These are phyloP conservation scores for Grigorovia humatica DNA, from an alignment of 805 yeast genomes.

Conservation along the genomic window DNA sequence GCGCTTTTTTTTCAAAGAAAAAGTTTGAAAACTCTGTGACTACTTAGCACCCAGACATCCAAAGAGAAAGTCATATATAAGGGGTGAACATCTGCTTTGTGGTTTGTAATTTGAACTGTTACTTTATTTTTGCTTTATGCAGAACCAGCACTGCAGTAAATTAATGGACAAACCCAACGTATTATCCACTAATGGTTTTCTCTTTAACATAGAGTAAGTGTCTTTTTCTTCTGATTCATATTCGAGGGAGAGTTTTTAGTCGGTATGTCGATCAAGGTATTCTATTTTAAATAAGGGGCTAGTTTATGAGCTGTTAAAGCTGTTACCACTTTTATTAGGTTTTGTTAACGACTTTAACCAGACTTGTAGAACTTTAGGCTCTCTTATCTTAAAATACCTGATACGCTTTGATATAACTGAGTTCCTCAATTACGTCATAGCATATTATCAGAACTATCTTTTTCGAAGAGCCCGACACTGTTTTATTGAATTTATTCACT, in stretches of 20 bases:
- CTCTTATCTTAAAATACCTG: not conserved
- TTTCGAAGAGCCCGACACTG: slow-evolving; percentile 11
- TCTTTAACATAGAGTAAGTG: not conserved
- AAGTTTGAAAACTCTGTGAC: not conserved
- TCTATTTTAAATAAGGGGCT: not conserved
- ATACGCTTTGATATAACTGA: not conserved
- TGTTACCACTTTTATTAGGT: not conserved
- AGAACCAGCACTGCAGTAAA: not conserved
- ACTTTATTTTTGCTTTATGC: no score
- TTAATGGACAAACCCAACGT: not conserved
- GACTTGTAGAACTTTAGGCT: not conserved
- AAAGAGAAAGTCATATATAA: no score
- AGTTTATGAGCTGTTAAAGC: not conserved
- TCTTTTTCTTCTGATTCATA: not conserved
- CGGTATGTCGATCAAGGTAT: slow-evolving; percentile 6
- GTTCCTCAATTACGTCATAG: no score
- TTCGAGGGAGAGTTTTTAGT: slow-evolving; percentile 13
- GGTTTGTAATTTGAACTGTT: not conserved
- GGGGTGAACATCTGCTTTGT: not conserved
- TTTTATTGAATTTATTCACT: not conserved
- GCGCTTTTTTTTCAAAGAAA: no score
- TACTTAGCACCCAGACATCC: not conserved
- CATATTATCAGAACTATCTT: not conserved
- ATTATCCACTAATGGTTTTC: not conserved
- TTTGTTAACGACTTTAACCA: not conserved